Evolutionary conservation across 106 monocot species (phyloP).

Genomic region (Dendrobium chrysotoxum): DNA sequence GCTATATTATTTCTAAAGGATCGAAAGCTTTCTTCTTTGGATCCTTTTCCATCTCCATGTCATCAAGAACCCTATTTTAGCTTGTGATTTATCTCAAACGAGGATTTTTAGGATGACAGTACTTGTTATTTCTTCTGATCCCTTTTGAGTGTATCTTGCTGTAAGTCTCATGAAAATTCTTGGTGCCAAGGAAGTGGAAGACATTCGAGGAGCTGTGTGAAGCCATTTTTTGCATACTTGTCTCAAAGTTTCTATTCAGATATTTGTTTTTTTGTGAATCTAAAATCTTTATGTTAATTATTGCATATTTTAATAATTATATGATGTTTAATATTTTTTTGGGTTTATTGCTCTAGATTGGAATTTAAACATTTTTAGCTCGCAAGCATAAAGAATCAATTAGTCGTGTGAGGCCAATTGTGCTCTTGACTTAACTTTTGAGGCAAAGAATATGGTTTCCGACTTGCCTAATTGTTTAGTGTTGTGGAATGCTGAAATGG

Average conservation of each 20-base stretch:
- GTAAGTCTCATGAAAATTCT: not conserved
- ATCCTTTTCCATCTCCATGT: not conserved
- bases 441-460: not conserved
- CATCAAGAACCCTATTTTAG: not conserved
- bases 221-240: not conserved
- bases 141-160: slow-evolving; percentile 2
- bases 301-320: no score
- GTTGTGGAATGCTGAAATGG: no score
- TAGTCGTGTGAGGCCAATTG: not conserved
- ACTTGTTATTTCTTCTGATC: not conserved
- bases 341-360: not conserved
- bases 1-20: slow-evolving; percentile 16
- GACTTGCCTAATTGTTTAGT: no score
- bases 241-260: not conserved
- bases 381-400: not conserved
- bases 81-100: slow-evolving; percentile 8
- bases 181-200: slow-evolving; percentile 4
- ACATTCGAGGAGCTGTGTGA: not conserved
- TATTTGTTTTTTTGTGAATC: not conserved
- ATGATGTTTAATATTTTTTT: not conserved
- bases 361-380: not conserved
- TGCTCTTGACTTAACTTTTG: not conserved
- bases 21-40: slow-evolving; percentile 23
- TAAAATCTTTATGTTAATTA: not conserved
- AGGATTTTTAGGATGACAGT: not conserved